Evolutionary conservation across 1,139 yeast genomes (phyloP), one percentile per base, ranked within the genome.

Genomic region (Pichia sp.): DNA sequence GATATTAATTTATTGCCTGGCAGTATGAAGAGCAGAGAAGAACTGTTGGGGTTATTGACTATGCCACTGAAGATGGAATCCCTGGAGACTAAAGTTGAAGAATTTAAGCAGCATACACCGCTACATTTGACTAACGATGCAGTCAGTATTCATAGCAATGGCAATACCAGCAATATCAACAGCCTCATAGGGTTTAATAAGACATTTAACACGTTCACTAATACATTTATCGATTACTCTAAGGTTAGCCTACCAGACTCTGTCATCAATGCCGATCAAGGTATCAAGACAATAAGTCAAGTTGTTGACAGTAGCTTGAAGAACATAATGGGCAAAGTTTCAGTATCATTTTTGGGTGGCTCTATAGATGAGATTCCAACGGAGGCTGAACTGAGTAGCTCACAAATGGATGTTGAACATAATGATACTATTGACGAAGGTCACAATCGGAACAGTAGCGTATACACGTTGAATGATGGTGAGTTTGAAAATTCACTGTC

Each of bases 261-360:
- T 0, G 41, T 53, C 4, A 50, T 52, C 29, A 51, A 51, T 31
- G 58, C 69, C 1, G 55, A 56, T 36, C 59, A 57, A 40, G 60
- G 62, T 2, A 30, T 59, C 4, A 44, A 56, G 33, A 46, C 52
- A 11, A 54, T 59, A 7, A 55, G 60, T 34, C 46, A 44, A 17
- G 52, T 61, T 10, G 55, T 59, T 15, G 63, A 59, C 38, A 40
- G 55, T 13, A 56, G 62, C 36, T 46, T 59, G 22, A 49, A 48
- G 30, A 51, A 46, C 38, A 51, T 59, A 5, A 48, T 58, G 34
- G 60, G 60, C 5, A 50, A 45, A 38, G 60, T 59, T 14, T 41
- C 60, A 1, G 24, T 18, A 18, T 26, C 8, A 28, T 16, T 9
- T 27, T 24, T 29, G 31, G 49, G 56, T 56, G 36, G 52, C 13